Percentiles rank a stretch among this genome's conserved stretches.
Conservation (phyloP, 1,139 yeast genomes). For the Yamadazyma taylorii region DNA sequence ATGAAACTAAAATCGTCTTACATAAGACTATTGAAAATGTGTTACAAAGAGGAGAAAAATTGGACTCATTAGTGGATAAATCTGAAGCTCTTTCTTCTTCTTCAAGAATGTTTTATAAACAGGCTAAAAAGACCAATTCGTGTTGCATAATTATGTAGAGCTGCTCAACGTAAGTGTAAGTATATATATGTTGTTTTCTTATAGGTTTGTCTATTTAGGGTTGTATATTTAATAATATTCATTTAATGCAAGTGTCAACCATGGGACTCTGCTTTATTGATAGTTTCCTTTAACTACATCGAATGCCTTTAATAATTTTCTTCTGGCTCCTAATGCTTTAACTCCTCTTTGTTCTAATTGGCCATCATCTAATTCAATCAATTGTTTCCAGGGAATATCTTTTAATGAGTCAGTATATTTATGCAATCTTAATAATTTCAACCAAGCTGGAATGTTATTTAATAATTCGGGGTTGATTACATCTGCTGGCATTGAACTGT, state of each 20-base stretch:
- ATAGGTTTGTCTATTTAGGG: background rate
- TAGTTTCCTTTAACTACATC: constrained; percentile 58
- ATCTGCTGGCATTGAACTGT: constrained; percentile 58
- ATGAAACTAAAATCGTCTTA: constrained; percentile 93
- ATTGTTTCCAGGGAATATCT: constrained; percentile 74
- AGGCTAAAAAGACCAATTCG: constrained; percentile 95
- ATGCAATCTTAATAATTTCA: constrained; percentile 83
- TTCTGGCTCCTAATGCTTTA: constrained; percentile 89
- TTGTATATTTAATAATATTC: background rate
- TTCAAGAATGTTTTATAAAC: constrained; percentile 92
- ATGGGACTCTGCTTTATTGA: too few species aligned
- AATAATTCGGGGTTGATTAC: constrained; percentile 64
- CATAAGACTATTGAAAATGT: constrained; percentile 96
- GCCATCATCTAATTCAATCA: constrained; percentile 68
- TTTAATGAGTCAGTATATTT: constrained; percentile 86
- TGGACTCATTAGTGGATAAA: constrained; percentile 91
- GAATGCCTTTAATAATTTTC: constrained; percentile 89
- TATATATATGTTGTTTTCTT: too few species aligned
- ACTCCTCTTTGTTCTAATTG: constrained; percentile 80
- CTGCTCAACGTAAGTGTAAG: too few species aligned
- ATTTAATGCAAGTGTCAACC: background rate
- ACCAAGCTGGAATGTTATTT: constrained; percentile 87
- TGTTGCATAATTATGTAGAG: constrained; percentile 79
- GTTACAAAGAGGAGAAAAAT: constrained; percentile 92
- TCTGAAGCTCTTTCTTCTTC: constrained; percentile 88